These are phyloP conservation scores for Edaphochlamys debaryana DNA, from an alignment of 139 green algal genomes.

Conservation along the genomic window DNA sequence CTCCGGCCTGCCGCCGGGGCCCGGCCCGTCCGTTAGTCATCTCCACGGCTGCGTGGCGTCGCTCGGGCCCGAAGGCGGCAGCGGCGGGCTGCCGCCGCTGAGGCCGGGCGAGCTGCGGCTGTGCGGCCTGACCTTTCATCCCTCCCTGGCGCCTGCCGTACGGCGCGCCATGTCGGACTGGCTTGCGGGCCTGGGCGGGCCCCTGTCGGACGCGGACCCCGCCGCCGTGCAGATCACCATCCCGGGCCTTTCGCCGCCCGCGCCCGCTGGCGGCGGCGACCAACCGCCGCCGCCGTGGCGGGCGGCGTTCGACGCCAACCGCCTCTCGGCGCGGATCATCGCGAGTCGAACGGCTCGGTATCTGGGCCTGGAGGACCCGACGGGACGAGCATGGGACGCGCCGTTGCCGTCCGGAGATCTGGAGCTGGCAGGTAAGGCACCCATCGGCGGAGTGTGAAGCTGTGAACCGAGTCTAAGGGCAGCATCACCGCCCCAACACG, in stretches of 20 bases:
- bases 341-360: neutral
- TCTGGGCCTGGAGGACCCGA: neutral
- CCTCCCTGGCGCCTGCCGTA: neutral
- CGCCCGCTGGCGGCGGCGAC: neutral
- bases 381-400: no score
- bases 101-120: slow-evolving; percentile 18
- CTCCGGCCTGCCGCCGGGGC: neutral
- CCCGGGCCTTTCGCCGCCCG: neutral
- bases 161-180: neutral
- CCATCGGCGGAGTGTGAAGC: no score
- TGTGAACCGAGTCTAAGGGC: no score
- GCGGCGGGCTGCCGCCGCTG: neutral
- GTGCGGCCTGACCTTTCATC: slow-evolving; percentile 33
- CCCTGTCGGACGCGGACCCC: neutral
- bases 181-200: neutral
- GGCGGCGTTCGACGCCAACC: neutral
- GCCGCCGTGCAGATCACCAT: neutral
- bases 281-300: neutral
- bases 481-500: no score
- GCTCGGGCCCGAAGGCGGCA: no score
- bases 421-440: no score
- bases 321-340: neutral
- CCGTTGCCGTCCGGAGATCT: no score
- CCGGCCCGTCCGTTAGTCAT: neutral
- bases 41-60: slow-evolving; percentile 22